Evolutionary conservation across 2,329 filamentous ascomycete species (phyloP).

Genomic region (Pseudogymnoascus sp.): DNA sequence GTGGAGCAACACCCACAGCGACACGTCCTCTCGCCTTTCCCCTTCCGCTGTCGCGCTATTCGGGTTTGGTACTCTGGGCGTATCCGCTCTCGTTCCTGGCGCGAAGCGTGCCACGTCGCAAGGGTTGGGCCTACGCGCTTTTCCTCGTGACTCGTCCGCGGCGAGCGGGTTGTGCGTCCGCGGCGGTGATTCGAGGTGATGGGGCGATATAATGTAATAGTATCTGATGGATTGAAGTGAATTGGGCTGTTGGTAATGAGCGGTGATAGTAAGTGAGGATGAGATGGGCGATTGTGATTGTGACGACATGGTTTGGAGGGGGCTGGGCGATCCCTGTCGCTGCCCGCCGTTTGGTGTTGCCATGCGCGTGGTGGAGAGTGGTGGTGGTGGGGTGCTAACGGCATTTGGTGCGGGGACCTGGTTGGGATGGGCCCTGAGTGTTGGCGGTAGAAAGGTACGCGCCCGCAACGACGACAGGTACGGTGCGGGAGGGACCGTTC

Average conservation of each 20-base stretch:
- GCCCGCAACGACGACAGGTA: neutral
- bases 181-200: neutral
- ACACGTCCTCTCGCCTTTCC: neutral
- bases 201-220: neutral
- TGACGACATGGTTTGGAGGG: neutral
- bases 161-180: neutral
- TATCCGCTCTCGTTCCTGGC: neutral
- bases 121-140: neutral
- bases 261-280: neutral
- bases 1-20: slow-evolving; percentile 2
- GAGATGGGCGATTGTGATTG: neutral
- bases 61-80: too few relatives aligned
- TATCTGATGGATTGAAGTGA: neutral
- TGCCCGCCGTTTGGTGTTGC: neutral
- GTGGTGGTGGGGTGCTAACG: slow-evolving; percentile 5
- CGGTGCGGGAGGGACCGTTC: neutral
- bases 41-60: neutral
- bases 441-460: neutral
- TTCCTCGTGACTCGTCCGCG: neutral
- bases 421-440: neutral
- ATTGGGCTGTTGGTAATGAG: neutral
- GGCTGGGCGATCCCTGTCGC: neutral
- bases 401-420: neutral
- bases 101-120: neutral
- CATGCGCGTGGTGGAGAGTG: neutral